Evolutionary conservation across 176 grass and related monocot genomes (phyloP).

Genomic region (Oryza meridionalis): DNA sequence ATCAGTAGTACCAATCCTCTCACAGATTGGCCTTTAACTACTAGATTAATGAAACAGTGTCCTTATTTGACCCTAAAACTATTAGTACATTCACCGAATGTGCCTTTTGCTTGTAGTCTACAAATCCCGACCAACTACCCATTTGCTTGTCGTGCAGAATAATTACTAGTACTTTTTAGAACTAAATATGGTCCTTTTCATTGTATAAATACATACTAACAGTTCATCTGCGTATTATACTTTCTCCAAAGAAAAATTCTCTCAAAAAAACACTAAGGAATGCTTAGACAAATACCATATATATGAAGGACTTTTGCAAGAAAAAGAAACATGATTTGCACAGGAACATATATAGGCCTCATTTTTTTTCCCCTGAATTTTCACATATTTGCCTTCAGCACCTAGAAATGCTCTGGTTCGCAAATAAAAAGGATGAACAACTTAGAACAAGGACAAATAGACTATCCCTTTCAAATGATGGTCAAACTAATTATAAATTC

Average conservation of each 20-base stretch:
- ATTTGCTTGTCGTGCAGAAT: background rate
- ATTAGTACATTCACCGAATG: background rate
- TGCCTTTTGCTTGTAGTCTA: background rate
- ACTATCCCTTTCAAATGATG: slow-evolving; percentile 38
- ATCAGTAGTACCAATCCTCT: slow-evolving; percentile 36
- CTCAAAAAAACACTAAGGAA: background rate
- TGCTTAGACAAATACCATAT: background rate
- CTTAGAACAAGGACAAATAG: slow-evolving; percentile 6
- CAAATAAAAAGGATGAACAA: background rate
- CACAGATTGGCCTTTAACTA: slow-evolving; percentile 30
- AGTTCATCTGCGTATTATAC: background rate
- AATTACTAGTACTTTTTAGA: background rate
- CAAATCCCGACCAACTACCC: background rate
- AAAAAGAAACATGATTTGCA: background rate
- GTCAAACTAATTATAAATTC: slow-evolving; percentile 12
- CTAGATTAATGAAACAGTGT: slow-evolving; percentile 22
- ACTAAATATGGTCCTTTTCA: too few relatives aligned
- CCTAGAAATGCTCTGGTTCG: background rate
- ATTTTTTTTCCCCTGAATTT: background rate
- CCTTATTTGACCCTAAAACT: background rate
- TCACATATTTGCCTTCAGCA: background rate
- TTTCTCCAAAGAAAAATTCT: background rate
- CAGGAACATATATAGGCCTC: background rate
- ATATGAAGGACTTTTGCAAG: background rate
- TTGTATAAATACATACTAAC: background rate